Evolutionary conservation across 2,329 filamentous ascomycete species (phyloP).

Genomic region (Hymenoscyphus linearis): DNA sequence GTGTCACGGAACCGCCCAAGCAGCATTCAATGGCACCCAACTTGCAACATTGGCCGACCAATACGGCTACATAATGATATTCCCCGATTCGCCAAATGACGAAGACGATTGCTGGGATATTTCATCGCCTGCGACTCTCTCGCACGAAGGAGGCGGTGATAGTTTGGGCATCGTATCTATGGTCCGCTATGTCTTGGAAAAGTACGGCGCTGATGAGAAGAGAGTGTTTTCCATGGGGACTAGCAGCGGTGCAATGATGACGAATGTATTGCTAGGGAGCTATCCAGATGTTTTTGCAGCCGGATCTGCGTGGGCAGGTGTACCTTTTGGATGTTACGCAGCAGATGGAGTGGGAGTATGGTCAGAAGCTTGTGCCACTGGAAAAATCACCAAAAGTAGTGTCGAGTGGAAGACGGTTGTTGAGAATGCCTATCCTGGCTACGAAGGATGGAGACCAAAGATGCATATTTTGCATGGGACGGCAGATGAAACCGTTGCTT

Average conservation of each 20-base stretch:
- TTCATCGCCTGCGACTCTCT: conserved; percentile 40
- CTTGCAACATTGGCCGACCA: conserved; percentile 47
- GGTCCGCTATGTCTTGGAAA: conserved; percentile 46
- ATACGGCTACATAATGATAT: conserved; percentile 54
- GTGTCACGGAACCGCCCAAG: conserved; percentile 36
- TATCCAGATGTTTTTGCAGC: conserved; percentile 40
- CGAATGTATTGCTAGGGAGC: conserved; percentile 40
- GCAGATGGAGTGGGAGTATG: conserved; percentile 33
- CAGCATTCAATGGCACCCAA: conserved; percentile 27
- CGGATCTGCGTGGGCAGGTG: conserved; percentile 39
- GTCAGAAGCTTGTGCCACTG: conserved; percentile 46
- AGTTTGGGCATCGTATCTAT: conserved; percentile 50
- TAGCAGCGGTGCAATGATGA: conserved; percentile 44
- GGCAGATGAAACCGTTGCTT: conserved; percentile 35
- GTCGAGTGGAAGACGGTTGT: conserved; percentile 46
- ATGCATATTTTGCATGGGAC: conserved; percentile 32
- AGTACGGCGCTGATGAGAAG: conserved; percentile 44
- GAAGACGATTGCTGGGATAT: conserved; percentile 52
- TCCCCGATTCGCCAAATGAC: conserved; percentile 46
- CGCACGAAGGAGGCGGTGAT: conserved; percentile 51
- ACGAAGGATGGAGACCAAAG: conserved; percentile 28
- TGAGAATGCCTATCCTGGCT: conserved; percentile 35
- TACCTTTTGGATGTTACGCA: conserved; percentile 39
- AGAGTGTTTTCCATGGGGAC: conserved; percentile 49
- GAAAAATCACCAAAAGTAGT: conserved; percentile 30